Evolutionary conservation across 2,329 filamentous ascomycete genomes (phyloP).

Genomic region (Aspergillus awamori): DNA sequence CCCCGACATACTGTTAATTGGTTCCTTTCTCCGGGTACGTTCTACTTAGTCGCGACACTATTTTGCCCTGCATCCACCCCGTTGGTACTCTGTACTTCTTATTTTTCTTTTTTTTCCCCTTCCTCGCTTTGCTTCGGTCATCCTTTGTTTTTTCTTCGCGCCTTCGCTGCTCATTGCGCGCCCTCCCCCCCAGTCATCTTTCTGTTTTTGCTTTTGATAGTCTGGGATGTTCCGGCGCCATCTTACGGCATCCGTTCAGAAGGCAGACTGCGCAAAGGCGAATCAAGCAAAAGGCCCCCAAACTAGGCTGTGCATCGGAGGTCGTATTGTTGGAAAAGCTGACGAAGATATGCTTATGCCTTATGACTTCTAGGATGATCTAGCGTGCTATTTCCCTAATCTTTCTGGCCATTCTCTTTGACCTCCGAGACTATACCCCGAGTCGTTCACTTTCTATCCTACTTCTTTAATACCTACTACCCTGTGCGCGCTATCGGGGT

Average conservation of each 20-base stretch:
- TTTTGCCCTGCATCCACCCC: constrained; percentile 11
- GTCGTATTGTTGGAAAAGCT: constrained; percentile 11
- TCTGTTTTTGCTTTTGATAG: neutral
- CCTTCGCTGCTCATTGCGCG: too few species aligned
- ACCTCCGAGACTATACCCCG: neutral
- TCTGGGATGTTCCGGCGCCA: constrained; percentile 1
- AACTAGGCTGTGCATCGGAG: constrained; percentile 14
- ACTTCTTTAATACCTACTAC: neutral
- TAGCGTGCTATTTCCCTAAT: neutral
- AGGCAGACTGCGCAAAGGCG: neutral
- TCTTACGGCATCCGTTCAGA: constrained; percentile 11
- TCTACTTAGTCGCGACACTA: constrained; percentile 14
- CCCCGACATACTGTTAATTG: constrained; percentile 15
- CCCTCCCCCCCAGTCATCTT: neutral
- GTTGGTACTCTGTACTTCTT: neutral
- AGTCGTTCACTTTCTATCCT: constrained; percentile 2
- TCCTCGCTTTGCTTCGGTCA: neutral
- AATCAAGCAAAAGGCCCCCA: constrained; percentile 9
- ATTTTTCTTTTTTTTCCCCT: constrained; percentile 12
- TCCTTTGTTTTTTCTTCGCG: neutral
- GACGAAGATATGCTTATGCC: constrained; percentile 9
- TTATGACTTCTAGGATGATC: constrained; percentile 13
- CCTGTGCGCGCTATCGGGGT: neutral
- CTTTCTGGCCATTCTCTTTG: neutral
- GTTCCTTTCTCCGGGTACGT: constrained; percentile 24